These are phyloP conservation scores for Acanthamoeba culbertsoni DNA, from an alignment of 208 protist genomes.

Conservation along the genomic window DNA sequence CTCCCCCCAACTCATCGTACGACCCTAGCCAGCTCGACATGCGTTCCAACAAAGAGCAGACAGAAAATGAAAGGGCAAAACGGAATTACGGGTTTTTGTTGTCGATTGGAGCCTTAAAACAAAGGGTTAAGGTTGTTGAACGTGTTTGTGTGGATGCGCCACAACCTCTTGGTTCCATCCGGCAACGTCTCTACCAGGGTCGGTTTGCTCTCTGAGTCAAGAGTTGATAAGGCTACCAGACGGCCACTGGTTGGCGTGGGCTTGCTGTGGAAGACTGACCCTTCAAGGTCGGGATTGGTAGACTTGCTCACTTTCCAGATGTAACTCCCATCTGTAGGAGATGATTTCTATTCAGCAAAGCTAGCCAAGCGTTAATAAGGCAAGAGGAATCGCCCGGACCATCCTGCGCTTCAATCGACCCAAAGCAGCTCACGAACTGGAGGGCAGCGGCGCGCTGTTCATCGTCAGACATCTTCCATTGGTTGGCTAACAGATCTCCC, in stretches of 20 bases:
- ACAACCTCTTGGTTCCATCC: background rate
- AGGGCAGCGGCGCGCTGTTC: background rate
- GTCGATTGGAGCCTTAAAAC: no score
- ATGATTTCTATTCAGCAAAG: background rate
- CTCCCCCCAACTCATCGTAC: background rate
- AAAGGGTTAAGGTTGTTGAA: no score
- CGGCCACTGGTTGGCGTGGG: background rate
- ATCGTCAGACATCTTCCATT: background rate
- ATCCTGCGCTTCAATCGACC: background rate
- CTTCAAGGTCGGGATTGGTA: background rate
- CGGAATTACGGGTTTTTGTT: no score
- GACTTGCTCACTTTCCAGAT: background rate
- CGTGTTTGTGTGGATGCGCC: background rate
- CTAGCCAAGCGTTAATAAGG: background rate
- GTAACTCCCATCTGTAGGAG: no score
- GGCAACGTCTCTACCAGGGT: background rate
- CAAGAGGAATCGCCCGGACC: background rate
- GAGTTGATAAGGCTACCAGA: background rate
- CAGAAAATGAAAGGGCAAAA: no score
- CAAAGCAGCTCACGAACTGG: background rate
- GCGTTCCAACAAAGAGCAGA: no score
- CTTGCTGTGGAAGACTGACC: background rate
- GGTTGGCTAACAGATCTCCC: background rate
- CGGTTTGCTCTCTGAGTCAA: background rate
- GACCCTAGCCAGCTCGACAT: no score